Percentiles rank a stretch among this genome's conserved stretches.
Conservation (phyloP, 2,329 filamentous ascomycete species). For the Aspergillus caelatus region DNA sequence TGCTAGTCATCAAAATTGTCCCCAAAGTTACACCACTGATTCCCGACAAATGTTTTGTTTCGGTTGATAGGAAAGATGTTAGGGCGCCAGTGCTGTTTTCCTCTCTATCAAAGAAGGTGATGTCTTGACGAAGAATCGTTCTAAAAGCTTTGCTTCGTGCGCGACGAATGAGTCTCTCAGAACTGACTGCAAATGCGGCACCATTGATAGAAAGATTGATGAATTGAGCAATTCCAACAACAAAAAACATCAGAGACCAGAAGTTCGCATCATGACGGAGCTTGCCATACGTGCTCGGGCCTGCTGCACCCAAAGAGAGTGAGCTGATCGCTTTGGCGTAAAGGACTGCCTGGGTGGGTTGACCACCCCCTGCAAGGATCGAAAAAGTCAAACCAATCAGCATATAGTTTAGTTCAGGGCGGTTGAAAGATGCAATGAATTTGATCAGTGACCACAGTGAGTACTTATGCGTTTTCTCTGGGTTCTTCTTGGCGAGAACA, state of each 20-base stretch:
- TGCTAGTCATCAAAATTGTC: conserved; percentile 77
- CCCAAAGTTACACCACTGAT: conserved; percentile 86
- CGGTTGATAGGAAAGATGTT: conserved; percentile 84
- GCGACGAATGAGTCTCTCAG: conserved; percentile 81
- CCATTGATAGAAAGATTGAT: conserved; percentile 71
- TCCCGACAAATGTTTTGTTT: conserved; percentile 86
- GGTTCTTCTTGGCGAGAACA: conserved; percentile 61
- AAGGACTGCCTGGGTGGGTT: conserved; percentile 76
- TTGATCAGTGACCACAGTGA: conserved; percentile 75
- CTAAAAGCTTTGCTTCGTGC: conserved; percentile 83
- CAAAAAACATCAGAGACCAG: conserved; percentile 86
- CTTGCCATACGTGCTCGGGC: conserved; percentile 48
- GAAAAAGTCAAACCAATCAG: conserved; percentile 71
- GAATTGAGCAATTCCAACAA: conserved; percentile 76
- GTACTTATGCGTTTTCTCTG: conserved; percentile 62
- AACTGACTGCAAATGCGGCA: conserved; percentile 77
- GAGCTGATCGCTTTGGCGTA: conserved; percentile 85
- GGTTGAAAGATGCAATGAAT: conserved; percentile 80
- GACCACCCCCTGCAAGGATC: conserved; percentile 77
- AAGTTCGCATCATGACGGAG: conserved; percentile 76
- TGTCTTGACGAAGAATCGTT: conserved; percentile 87
- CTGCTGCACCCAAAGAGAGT: conserved; percentile 59
- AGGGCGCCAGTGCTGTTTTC: conserved; percentile 88
- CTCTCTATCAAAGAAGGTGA: conserved; percentile 85
- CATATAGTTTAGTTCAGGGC: conserved; percentile 71